phyloP scores from a whole-genome alignment of 2,329 filamentous ascomycete species.

The Botrytis deweyae region DNA sequence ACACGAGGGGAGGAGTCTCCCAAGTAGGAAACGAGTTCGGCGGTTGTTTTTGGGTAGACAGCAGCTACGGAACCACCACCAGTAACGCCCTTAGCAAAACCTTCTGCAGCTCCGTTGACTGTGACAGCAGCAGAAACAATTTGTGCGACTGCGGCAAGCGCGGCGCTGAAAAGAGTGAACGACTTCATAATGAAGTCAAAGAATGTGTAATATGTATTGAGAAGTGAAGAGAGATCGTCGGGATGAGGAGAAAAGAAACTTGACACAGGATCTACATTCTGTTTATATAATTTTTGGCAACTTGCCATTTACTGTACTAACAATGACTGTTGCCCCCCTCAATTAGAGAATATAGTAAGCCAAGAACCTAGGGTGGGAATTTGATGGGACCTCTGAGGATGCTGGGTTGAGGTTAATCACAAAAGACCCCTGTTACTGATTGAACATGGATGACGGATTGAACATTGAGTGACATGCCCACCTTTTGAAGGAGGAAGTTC shows the following conservation, averaged over 20 bases:
- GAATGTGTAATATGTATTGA: background rate
- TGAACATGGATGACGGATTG: background rate
- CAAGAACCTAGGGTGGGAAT: constrained; percentile 4
- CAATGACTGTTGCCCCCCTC: background rate
- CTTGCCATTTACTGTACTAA: background rate
- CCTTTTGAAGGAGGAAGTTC: background rate
- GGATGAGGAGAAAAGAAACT: background rate
- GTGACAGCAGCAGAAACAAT: constrained; percentile 33
- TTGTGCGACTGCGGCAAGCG: constrained; percentile 19
- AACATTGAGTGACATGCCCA: background rate
- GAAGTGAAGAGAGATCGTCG: background rate
- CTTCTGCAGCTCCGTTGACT: constrained; percentile 34
- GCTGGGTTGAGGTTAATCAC: background rate
- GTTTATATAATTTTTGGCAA: constrained; percentile 11
- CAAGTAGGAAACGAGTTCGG: constrained; percentile 52
- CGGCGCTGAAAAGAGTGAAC: constrained; percentile 17
- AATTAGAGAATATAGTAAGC: constrained; percentile 15
- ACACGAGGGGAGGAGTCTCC: constrained; percentile 35
- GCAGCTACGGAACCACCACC: constrained; percentile 56
- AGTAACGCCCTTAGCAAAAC: constrained; percentile 55
- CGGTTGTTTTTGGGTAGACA: constrained; percentile 53
- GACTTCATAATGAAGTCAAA: constrained; percentile 24
- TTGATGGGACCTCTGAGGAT: background rate
- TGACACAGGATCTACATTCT: background rate
- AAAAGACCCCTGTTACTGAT: background rate